phyloP scores from a whole-genome alignment of 73 alveolate species.

The Breviolum minutum region DNA sequence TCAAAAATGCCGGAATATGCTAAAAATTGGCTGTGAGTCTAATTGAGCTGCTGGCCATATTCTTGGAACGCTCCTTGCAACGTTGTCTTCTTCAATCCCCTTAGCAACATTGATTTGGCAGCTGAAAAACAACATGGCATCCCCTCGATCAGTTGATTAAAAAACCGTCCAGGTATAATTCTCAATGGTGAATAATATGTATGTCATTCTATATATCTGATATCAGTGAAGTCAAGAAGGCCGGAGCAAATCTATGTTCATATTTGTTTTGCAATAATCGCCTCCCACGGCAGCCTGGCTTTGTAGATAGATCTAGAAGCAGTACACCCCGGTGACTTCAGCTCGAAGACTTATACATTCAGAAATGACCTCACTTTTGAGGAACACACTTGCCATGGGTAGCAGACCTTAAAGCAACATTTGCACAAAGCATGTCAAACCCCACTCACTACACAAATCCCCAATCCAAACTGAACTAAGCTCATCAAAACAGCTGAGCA shows the following conservation, averaged over 20 bases:
- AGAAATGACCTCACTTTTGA: not conserved
- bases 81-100: slow-evolving; percentile 92
- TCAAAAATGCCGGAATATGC: no score
- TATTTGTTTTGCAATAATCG: no score
- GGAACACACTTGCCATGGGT: slow-evolving; percentile 56
- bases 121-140: not conserved
- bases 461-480: not conserved
- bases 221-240: no score
- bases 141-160: not conserved
- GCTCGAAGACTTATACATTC: not conserved
- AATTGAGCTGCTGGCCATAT: slow-evolving; percentile 29
- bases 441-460: not conserved
- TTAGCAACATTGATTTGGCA: not conserved
- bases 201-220: no score
- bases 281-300: no score
- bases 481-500: not conserved
- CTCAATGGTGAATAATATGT: no score
- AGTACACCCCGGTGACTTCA: no score
- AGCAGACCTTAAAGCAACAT: slow-evolving; percentile 42
- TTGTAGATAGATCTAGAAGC: no score
- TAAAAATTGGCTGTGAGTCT: no score
- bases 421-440: no score
- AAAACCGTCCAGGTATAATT: no score
- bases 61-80: slow-evolving; percentile 85
- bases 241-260: no score